Conservation (phyloP, 202 grass and related monocot genomes). For the Miscanthus sacchariflorus region DNA sequence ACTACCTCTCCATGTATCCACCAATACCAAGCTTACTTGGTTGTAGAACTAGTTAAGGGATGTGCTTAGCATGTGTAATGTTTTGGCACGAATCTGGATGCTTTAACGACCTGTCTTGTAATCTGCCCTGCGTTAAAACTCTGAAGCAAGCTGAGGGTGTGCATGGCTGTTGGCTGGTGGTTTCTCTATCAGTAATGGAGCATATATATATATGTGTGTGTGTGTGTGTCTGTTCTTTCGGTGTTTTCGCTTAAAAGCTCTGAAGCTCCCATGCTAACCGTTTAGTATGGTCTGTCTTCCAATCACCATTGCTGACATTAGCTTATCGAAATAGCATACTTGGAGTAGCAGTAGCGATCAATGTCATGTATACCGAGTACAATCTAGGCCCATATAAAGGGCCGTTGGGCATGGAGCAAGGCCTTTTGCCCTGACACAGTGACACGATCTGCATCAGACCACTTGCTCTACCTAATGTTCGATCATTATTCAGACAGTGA, state of each 20-base stretch:
- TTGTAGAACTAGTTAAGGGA: background rate
- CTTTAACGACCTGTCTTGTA: no score
- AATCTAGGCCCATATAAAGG: background rate
- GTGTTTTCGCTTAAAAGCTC: no score
- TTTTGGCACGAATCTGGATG: no score
- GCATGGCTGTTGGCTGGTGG: no score
- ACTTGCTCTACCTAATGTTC: background rate
- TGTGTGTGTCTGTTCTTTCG: no score
- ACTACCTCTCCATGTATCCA: background rate
- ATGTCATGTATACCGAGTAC: background rate
- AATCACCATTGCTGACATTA: background rate
- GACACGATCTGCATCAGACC: background rate
- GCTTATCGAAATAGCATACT: background rate
- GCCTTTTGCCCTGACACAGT: background rate
- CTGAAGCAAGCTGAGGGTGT: no score
- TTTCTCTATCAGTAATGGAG: no score
- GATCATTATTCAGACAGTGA: background rate
- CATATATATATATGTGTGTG: no score
- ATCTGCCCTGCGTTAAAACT: no score
- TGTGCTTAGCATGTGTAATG: no score
- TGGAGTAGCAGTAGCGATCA: background rate
- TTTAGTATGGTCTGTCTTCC: background rate
- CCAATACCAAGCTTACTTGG: background rate
- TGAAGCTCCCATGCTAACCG: no score
- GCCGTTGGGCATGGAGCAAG: no score